These are phyloP conservation scores for Microcos paniculata DNA, from an alignment of 345 rosid species.

Conservation along the genomic window DNA sequence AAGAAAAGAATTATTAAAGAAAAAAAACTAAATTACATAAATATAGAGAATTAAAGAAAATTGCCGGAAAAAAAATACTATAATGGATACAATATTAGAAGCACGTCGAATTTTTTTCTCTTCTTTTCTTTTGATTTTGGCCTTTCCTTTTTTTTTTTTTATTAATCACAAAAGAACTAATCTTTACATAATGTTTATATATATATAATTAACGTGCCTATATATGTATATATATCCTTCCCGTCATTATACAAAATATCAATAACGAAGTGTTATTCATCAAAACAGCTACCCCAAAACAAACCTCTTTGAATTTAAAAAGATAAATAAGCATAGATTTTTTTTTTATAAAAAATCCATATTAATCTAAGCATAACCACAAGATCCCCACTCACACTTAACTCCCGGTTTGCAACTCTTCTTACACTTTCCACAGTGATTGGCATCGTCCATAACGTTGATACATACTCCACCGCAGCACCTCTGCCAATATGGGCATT, in stretches of 20 bases:
- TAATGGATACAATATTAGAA: too few species aligned
- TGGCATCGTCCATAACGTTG: slow-evolving; percentile 23
- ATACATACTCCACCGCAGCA: slow-evolving; percentile 63
- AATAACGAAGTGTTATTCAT: slow-evolving; percentile 11
- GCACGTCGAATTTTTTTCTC: too few species aligned
- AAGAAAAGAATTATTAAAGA: not conserved
- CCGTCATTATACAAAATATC: not conserved
- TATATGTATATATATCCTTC: not conserved
- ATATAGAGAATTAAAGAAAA: too few species aligned
- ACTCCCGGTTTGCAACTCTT: slow-evolving; percentile 41
- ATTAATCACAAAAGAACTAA: not conserved
- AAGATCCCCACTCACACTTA: slow-evolving; percentile 51
- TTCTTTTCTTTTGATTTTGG: too few species aligned
- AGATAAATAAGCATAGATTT: not conserved
- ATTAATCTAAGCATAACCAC: slow-evolving; percentile 57
- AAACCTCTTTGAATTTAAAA: not conserved
- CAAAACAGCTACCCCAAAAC: not conserved
- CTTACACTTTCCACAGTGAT: slow-evolving; percentile 64
- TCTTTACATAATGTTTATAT: not conserved
- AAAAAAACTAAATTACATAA: not conserved
- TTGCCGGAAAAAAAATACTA: too few species aligned
- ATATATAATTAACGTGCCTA: too few species aligned
- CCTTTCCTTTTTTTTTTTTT: not conserved
- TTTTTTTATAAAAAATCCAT: too few species aligned
- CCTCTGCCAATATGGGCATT: slow-evolving; percentile 50